A percentile compares a stretch with the other conserved stretches of the same genome.
Evolutionary conservation across 305 asterid species (phyloP).

Genomic region (Fraxinus ornus): DNA sequence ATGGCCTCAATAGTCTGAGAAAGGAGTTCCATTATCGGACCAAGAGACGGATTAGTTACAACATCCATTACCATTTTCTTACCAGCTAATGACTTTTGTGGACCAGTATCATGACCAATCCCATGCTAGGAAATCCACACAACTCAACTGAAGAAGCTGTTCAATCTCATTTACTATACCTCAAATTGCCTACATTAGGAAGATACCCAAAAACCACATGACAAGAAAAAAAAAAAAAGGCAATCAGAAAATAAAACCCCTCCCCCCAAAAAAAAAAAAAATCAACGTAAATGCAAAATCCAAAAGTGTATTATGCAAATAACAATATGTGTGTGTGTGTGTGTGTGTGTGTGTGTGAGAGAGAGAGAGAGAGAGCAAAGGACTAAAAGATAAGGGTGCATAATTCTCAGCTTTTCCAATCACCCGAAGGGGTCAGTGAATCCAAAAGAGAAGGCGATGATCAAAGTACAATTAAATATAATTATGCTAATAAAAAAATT

Average conservation of each 20-base stretch:
- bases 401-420: neutral
- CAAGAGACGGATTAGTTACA: conserved; percentile 26
- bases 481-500: neutral
- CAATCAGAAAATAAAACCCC: neutral
- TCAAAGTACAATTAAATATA: neutral
- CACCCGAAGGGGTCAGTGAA: neutral
- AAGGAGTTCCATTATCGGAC: conserved; percentile 30
- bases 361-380: neutral
- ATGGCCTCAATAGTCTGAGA: conserved; percentile 42
- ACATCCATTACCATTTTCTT: conserved; percentile 43
- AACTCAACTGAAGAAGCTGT: neutral
- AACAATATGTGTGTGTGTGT: neutral
- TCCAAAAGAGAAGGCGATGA: neutral
- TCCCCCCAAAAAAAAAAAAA: neutral
- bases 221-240: neutral
- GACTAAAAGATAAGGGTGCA: neutral
- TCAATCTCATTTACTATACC: conserved; percentile 20
- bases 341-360: neutral
- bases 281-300: too few relatives aligned
- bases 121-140: conserved; percentile 20
- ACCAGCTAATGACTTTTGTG: neutral
- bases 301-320: too few relatives aligned
- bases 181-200: conserved; percentile 10
- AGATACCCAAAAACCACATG: neutral
- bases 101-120: conserved; percentile 9